These are phyloP conservation scores for Tetracladium marchalianum DNA, from an alignment of 495 filamentous ascomycete species.

Conservation along the genomic window DNA sequence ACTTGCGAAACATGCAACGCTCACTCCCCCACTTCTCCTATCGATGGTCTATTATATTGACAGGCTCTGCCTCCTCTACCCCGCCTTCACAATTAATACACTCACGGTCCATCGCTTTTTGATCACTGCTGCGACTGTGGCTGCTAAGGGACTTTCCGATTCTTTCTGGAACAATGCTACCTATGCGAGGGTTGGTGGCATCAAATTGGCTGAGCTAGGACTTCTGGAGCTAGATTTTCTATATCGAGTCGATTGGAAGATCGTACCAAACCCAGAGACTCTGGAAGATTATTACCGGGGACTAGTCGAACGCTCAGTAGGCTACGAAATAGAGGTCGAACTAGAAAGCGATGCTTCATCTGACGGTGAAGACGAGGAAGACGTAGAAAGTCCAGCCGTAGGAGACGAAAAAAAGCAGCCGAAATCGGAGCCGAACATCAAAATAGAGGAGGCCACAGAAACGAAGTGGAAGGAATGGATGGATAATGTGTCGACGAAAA, in stretches of 20 bases:
- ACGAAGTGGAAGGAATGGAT: conserved; percentile 20
- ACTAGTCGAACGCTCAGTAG: conserved; percentile 51
- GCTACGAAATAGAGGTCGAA: conserved; percentile 32
- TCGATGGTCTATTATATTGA: conserved; percentile 99
- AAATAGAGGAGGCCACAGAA: conserved; percentile 6
- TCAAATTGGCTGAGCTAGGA: conserved; percentile 78
- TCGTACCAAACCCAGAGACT: conserved; percentile 89
- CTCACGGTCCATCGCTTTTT: conserved; percentile 95
- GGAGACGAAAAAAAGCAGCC: not conserved
- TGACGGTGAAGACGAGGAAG: conserved; percentile 9
- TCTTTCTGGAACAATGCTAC: conserved; percentile 96
- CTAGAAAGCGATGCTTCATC: conserved; percentile 26
- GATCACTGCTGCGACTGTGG: conserved; percentile 90
- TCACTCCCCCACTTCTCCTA: conserved; percentile 90
- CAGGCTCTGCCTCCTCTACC: conserved; percentile 81
- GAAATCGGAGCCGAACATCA: not conserved
- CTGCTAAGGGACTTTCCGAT: conserved; percentile 90
- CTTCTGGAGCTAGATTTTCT: conserved; percentile 92
- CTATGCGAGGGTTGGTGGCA: conserved; percentile 87
- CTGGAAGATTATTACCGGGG: conserved; percentile 88
- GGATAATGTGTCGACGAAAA: conserved; percentile 13
- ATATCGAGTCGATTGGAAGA: conserved; percentile 85
- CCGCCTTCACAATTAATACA: conserved; percentile 87
- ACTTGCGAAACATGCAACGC: conserved; percentile 84
- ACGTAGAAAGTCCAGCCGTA: not conserved